A percentile compares a stretch with the other conserved stretches of the same genome.
phyloP scores from a whole-genome alignment of 768 basidiomycete genomes.

The Mycena maculata region DNA sequence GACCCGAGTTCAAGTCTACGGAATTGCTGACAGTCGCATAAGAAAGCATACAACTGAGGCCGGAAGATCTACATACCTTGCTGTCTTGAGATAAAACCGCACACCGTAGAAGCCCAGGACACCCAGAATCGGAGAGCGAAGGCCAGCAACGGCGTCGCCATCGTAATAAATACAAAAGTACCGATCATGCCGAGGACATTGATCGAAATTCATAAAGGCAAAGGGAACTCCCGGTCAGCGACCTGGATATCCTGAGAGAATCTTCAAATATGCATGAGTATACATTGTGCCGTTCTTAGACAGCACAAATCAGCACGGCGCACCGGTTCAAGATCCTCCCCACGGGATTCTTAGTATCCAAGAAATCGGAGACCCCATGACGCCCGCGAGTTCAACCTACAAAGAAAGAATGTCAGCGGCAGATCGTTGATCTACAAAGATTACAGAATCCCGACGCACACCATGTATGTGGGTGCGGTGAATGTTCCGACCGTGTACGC shows the following conservation, averaged over 20 bases:
- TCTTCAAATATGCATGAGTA: constrained; percentile 4
- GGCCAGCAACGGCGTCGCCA: constrained; percentile 22
- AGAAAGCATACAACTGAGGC: background rate
- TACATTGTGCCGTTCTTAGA: background rate
- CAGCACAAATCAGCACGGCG: background rate
- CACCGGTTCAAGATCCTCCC: constrained; percentile 29
- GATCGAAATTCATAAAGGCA: constrained; percentile 17
- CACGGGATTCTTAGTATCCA: constrained; percentile 29
- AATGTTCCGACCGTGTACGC: constrained; percentile 1
- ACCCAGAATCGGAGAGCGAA: constrained; percentile 16
- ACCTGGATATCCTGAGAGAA: constrained; percentile 32
- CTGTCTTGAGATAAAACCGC: constrained; percentile 28
- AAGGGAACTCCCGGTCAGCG: constrained; percentile 24
- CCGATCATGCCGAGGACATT: constrained; percentile 12
- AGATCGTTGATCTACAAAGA: background rate
- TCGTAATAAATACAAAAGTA: constrained; percentile 21
- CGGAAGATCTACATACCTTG: constrained; percentile 21
- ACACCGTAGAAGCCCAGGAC: constrained; percentile 11
- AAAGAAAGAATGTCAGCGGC: background rate
- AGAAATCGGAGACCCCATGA: constrained; percentile 25
- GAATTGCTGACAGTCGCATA: constrained; percentile 21
- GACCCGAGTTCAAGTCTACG: constrained; percentile 24
- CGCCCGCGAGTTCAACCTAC: constrained; percentile 10
- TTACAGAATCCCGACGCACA: background rate
- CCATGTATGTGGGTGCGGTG: constrained; percentile 22